Conservation (phyloP, 164 flowering plant species). For the Platanus orientalis region DNA sequence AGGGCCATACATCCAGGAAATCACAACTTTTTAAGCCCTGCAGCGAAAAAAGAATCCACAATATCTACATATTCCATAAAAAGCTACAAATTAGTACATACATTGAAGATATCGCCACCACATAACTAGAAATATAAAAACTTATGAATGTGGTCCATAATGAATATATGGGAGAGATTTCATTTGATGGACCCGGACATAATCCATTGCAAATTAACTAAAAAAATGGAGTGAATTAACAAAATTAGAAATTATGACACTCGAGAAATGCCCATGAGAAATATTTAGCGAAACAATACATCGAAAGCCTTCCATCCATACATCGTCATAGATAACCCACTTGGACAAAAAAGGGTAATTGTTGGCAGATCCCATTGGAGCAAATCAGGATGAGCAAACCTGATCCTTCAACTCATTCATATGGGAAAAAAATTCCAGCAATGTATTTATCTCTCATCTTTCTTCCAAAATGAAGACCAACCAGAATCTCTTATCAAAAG, state of each 20-base stretch:
- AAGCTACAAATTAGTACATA: slow-evolving; percentile 29
- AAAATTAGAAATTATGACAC: not conserved
- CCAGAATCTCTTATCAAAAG: slow-evolving; percentile 53
- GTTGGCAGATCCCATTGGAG: slow-evolving; percentile 98
- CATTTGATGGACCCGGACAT: slow-evolving; percentile 70
- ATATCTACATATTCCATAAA: no score
- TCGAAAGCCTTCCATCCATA: slow-evolving; percentile 17
- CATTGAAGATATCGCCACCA: slow-evolving; percentile 96
- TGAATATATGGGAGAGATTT: slow-evolving; percentile 94
- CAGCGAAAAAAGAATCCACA: no score
- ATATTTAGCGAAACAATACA: not conserved
- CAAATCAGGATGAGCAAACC: slow-evolving; percentile 98
- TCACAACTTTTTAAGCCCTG: no score
- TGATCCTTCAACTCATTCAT: slow-evolving; percentile 84
- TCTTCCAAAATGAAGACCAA: slow-evolving; percentile 73
- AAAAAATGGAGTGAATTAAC: slow-evolving; percentile 7
- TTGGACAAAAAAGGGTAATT: slow-evolving; percentile 95
- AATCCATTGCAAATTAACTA: slow-evolving; percentile 77
- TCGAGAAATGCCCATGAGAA: not conserved
- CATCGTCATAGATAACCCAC: slow-evolving; percentile 99
- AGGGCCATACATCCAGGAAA: no score
- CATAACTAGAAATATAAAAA: slow-evolving; percentile 95
- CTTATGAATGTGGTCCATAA: slow-evolving; percentile 99
- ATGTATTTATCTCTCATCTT: slow-evolving; percentile 66
- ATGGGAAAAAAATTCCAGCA: slow-evolving; percentile 62